Percentiles rank a stretch among this genome's conserved stretches.
Conservation (phyloP, 208 protist genomes). For the Wallacemonas sp. region DNA sequence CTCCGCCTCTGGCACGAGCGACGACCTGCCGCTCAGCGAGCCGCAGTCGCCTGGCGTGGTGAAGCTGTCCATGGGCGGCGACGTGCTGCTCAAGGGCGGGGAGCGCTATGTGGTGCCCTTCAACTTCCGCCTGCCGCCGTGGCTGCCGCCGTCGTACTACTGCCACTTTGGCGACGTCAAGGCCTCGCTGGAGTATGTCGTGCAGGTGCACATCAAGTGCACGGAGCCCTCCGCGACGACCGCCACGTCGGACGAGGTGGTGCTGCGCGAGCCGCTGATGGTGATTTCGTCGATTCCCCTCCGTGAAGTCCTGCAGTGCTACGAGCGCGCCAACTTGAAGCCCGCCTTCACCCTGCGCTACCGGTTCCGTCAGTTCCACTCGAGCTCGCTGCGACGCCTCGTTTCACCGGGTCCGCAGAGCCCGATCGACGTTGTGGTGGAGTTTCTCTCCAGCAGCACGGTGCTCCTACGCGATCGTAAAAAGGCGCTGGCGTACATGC, state of each 20-base stretch:
- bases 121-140: conserved; percentile 29
- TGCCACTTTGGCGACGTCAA: conserved; percentile 15
- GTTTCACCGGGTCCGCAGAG: conserved; percentile 21
- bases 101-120: conserved; percentile 30
- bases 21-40: background rate
- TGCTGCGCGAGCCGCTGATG: conserved; percentile 4
- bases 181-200: conserved; percentile 23
- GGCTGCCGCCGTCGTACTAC: conserved; percentile 39
- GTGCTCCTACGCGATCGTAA: conserved; percentile 22
- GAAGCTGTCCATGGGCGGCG: background rate
- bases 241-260: background rate
- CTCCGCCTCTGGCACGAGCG: too few species aligned
- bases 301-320: conserved; percentile 34
- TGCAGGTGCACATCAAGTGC: conserved; percentile 11
- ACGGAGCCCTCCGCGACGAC: background rate
- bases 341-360: conserved; percentile 27
- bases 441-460: conserved; percentile 25
- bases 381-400: conserved; percentile 16
- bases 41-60: background rate
- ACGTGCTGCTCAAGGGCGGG: conserved; percentile 15
- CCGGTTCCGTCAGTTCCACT: conserved; percentile 23
- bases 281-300: conserved; percentile 24
- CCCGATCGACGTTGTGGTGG: conserved; percentile 17
- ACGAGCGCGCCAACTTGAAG: conserved; percentile 26
- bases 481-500: background rate